Percentiles rank a stretch among this genome's conserved stretches.
Evolutionary conservation across 176 grass and related monocot genomes (phyloP).

Genomic region (Triticum urartu): DNA sequence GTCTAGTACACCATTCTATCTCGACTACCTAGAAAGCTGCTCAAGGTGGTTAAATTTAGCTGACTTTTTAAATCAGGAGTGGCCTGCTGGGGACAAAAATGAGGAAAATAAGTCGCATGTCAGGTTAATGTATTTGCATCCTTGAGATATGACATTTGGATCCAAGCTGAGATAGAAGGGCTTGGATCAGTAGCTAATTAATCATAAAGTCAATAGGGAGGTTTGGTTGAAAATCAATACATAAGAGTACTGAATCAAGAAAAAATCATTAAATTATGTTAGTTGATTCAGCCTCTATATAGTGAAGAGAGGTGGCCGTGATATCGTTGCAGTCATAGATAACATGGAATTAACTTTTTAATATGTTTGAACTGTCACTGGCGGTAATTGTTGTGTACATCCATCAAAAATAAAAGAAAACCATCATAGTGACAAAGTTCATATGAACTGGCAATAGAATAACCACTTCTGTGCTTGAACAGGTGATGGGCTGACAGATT

Average conservation of each 20-base stretch:
- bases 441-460: not conserved
- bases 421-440: not conserved
- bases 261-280: not conserved
- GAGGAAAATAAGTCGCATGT: not conserved
- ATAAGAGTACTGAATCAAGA: not conserved
- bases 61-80: not conserved
- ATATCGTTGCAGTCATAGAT: not conserved
- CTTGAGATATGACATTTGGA: not conserved
- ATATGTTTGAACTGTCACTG: not conserved
- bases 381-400: not conserved
- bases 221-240: not conserved
- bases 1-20: not conserved
- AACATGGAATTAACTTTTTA: not conserved
- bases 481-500: conserved; percentile 92
- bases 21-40: not conserved
- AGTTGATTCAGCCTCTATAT: not conserved
- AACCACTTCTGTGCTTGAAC: conserved; percentile 28
- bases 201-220: not conserved
- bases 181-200: not conserved
- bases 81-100: not conserved
- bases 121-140: not conserved
- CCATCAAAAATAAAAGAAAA: not conserved
- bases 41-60: not conserved
- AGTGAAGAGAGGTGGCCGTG: not conserved
- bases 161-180: not conserved